Base-by-base conservation (phyloP, 169 alveolate genomes). In the Plasmodium chabaudi region DNA sequence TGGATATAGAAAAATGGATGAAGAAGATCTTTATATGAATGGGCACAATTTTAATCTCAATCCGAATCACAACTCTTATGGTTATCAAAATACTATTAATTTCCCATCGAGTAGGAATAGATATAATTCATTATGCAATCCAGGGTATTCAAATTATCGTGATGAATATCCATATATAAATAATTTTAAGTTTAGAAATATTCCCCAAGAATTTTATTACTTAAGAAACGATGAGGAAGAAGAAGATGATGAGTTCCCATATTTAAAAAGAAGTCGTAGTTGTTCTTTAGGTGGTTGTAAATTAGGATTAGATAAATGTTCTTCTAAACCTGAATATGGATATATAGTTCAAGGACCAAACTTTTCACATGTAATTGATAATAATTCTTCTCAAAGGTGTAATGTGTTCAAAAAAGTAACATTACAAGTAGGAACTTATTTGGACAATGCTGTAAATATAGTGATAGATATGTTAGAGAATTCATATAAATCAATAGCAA, bases 341-440 rank as follows among this genome's bases (percentile, higher is more conserved):
- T 79, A 63, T 49, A 47, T 79, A 51, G 27, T 79, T n/a, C 15
- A 51, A 19, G 60, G 61, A 1, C 88, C 88, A 5, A 60, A 51
- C 15, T 61, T 47, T 5, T 17, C 73, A 61, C 17, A 47, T 12
- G 21, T 49, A 13, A 19, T 63, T 44, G 17, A 60, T 46, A 13
- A 68, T 49, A 53, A 13, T 67, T 34, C 57, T 49, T 13, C 44
- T 6, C 68, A 64, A 12, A 84, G 19, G 15, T 84, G 68, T 60
- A 74, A 84, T 42, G 9, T 84, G 55, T 84, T 84, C 34, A 84
- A 84, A 84, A 84, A 69, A 71, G 7, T 84, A 1, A 84, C 91
- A 17, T 34, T 84, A 84, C n/a, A 71, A 21, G 56, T 84, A 42
- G 91, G 91, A 2, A 84, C 91, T 7, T 84, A 59, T 61, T 56